Base-by-base conservation (phyloP, 2,329 filamentous ascomycete genomes). In the Knoxdaviesia capensis region DNA sequence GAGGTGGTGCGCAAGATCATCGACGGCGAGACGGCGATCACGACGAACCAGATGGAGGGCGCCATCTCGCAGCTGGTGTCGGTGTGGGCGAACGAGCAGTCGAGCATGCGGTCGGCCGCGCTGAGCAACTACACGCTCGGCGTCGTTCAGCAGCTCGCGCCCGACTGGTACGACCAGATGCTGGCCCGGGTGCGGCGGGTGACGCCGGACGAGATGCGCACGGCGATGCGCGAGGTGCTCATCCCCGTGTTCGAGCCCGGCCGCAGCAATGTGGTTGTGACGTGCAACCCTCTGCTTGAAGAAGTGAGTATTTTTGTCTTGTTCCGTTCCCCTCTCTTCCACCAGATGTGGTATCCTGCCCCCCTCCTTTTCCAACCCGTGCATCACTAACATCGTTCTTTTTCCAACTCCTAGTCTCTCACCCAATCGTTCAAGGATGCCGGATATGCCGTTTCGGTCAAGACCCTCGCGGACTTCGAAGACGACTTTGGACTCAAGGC, bases 61-160 rank as follows among this genome's bases (percentile, higher is more conserved):
- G 86, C 88, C 5, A 82, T 98, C 45, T 90, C 81, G 54, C 80
- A 78, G 50, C 86, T 98, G 44, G 85, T 98, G 33, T 77, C 87
- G 46, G 69, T 68, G 41, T 81, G 92, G 54, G 90, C 87, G 2
- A 84, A 94, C 50, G 83, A 92, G 53, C 85, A 94, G 58, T 71
- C 80, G 2, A 94, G 83, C 1, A 83, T 93, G 69, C 72, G 78
- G 6, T 74, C 70, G 37, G 87, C 90, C 1, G 90, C 87, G 1
- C 71, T 79, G 53, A 76, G 81, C 50, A 88, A 84, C 53, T 98
- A 92, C 57, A 68, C 87, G 7, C 74, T 80, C 45, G 74, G 83
- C 44, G 87, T 93, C 5, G 71, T 96, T 40, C 71, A 80, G 9
- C 78, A 74, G 2, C 65, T 94, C 32, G 73, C 77, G 5, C 75